Percentiles rank a stretch among this genome's conserved stretches.
These are phyloP conservation scores for Taphrina populina DNA, from an alignment of 1,139 yeast species.

Conservation along the genomic window DNA sequence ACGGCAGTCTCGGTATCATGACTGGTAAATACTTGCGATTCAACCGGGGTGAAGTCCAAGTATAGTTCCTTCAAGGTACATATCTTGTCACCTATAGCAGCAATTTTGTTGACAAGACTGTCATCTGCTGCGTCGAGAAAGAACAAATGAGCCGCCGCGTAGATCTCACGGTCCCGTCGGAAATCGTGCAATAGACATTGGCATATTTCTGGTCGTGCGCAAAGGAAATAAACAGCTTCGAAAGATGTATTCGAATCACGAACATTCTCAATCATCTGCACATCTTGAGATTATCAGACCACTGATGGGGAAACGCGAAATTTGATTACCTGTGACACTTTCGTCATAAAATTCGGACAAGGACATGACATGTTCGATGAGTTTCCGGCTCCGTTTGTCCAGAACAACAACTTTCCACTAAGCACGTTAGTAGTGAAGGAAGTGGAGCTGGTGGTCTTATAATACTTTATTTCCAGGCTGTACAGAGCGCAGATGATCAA, in stretches of 20 bases:
- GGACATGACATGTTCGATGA: slow-evolving; percentile 46
- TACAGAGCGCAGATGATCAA: slow-evolving; percentile 20
- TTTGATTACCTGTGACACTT: slow-evolving; percentile 44
- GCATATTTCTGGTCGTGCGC: slow-evolving; percentile 55
- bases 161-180: slow-evolving; percentile 54
- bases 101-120: slow-evolving; percentile 41
- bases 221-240: slow-evolving; percentile 61
- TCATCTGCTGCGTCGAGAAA: slow-evolving; percentile 43
- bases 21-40: slow-evolving; percentile 52
- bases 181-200: slow-evolving; percentile 64
- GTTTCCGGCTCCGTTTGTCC: slow-evolving; percentile 46
- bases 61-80: slow-evolving; percentile 45
- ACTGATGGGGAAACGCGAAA: neutral
- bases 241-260: slow-evolving; percentile 54
- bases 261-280: slow-evolving; percentile 56
- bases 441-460: neutral
- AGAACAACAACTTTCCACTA: slow-evolving; percentile 50
- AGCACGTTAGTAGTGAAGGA: neutral
- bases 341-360: slow-evolving; percentile 48
- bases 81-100: slow-evolving; percentile 41
- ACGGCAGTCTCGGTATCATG: slow-evolving; percentile 58
- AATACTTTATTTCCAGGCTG: slow-evolving; percentile 26
- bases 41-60: slow-evolving; percentile 53
- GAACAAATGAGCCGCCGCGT: slow-evolving; percentile 58
- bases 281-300: slow-evolving; percentile 44